These are phyloP conservation scores for Trypanosoma cruzi DNA, from an alignment of 208 protist genomes.

Conservation along the genomic window DNA sequence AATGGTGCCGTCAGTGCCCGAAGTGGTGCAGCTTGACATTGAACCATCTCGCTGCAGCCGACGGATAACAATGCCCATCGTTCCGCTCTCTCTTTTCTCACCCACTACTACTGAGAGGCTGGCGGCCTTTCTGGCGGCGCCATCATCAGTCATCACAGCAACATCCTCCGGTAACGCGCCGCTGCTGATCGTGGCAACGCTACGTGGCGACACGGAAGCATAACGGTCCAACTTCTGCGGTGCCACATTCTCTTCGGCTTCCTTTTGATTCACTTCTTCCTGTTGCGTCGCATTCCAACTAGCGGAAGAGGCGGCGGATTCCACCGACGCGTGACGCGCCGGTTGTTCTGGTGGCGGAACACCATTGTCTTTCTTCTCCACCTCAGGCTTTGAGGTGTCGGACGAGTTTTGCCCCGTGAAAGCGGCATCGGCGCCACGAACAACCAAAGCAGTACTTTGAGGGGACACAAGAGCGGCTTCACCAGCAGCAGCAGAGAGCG, in stretches of 20 bases:
- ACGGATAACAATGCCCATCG: neutral
- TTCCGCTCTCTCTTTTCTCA: neutral
- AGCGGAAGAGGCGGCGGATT: neutral
- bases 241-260: neutral
- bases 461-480: neutral
- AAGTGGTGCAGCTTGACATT: neutral
- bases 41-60: neutral
- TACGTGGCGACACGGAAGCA: neutral
- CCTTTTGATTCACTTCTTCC: neutral
- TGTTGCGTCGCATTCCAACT: neutral
- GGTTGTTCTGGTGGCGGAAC: neutral
- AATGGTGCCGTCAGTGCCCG: neutral
- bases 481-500: neutral
- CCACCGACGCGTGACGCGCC: neutral
- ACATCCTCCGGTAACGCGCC: neutral
- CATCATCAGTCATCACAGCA: neutral
- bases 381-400: neutral
- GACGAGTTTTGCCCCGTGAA: too few species aligned
- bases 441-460: neutral
- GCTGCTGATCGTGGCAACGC: neutral
- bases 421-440: too few species aligned
- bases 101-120: neutral
- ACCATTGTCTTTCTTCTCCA: neutral
- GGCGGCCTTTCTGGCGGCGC: neutral
- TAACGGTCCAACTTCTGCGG: neutral